Evolutionary conservation across 768 basidiomycete genomes (phyloP).

Genomic region (Trametes coccinea): DNA sequence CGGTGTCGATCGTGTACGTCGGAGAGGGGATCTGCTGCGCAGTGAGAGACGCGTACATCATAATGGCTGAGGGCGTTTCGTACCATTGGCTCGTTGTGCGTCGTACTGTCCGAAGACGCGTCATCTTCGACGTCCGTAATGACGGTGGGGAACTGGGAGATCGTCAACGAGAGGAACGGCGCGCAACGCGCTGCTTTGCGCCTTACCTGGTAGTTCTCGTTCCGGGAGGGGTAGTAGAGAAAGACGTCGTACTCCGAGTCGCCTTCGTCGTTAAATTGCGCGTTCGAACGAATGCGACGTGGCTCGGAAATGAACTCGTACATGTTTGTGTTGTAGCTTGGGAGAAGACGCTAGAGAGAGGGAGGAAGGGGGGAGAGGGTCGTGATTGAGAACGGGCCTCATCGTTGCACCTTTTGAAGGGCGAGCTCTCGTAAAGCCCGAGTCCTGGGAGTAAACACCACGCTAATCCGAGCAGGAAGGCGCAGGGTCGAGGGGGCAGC

Average conservation of each 20-base stretch:
- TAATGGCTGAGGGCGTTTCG: not conserved
- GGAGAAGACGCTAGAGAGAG: not conserved
- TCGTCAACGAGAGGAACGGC: not conserved
- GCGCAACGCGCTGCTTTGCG: not conserved
- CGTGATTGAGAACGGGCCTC: not conserved
- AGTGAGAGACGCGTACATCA: not conserved
- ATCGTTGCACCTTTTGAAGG: conserved; percentile 11
- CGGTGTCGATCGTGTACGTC: not conserved
- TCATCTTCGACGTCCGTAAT: not conserved
- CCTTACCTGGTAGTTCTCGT: not conserved
- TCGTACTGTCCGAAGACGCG: not conserved
- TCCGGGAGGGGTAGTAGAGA: conserved; percentile 7
- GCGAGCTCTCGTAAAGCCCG: conserved; percentile 6
- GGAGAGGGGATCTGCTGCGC: not conserved
- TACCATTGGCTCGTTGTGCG: not conserved
- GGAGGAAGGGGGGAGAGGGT: not conserved
- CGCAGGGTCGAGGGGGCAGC: conserved; percentile 10
- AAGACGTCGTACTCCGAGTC: conserved; percentile 14
- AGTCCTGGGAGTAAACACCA: not conserved
- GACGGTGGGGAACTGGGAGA: not conserved
- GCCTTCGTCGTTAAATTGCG: not conserved
- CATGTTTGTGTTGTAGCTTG: not conserved
- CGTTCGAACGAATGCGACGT: not conserved
- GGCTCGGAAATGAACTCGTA: conserved; percentile 4
- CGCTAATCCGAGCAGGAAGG: conserved; percentile 9